A percentile compares a stretch with the other conserved stretches of the same genome.
Evolutionary conservation across 108 stramenopile genomes (phyloP).

Genomic region (Aureococcus anophagefferens): DNA sequence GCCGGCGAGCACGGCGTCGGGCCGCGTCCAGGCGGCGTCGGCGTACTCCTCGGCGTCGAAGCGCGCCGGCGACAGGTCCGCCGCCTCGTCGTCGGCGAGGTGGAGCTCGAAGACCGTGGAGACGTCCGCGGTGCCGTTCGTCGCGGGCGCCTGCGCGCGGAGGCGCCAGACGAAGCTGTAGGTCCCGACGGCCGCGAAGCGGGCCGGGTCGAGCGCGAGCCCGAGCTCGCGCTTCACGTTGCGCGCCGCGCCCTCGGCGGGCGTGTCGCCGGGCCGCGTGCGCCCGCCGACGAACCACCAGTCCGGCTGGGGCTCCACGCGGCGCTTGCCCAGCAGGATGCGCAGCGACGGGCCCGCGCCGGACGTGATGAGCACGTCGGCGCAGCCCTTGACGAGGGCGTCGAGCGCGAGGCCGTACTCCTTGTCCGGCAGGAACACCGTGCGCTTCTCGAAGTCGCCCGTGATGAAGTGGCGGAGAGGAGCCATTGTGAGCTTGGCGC

Average conservation of each 20-base stretch:
- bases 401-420: conserved; percentile 45
- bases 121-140: conserved; percentile 37
- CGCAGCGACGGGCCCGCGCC: conserved; percentile 12
- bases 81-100: conserved; percentile 14
- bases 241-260: conserved; percentile 25
- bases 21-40: conserved; percentile 25
- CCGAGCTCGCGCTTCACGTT: conserved; percentile 29
- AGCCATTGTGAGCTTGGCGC: too few relatives aligned
- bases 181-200: conserved; percentile 29
- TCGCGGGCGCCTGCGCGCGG: conserved; percentile 33
- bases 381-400: conserved; percentile 46
- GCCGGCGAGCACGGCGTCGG: conserved; percentile 24
- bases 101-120: conserved; percentile 30
- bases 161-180: conserved; percentile 40
- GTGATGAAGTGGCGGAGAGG: background rate
- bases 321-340: conserved; percentile 30
- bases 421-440: conserved; percentile 35
- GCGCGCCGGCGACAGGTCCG: conserved; percentile 21
- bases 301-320: conserved; percentile 45
- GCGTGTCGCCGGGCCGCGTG: conserved; percentile 41
- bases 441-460: background rate
- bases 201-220: conserved; percentile 13
- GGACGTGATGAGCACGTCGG: conserved; percentile 30
- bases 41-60: conserved; percentile 32
- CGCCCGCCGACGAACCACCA: conserved; percentile 49